Evolutionary conservation across 148 eudicot species (phyloP).

Genomic region (Camellia lanceoleosa): DNA sequence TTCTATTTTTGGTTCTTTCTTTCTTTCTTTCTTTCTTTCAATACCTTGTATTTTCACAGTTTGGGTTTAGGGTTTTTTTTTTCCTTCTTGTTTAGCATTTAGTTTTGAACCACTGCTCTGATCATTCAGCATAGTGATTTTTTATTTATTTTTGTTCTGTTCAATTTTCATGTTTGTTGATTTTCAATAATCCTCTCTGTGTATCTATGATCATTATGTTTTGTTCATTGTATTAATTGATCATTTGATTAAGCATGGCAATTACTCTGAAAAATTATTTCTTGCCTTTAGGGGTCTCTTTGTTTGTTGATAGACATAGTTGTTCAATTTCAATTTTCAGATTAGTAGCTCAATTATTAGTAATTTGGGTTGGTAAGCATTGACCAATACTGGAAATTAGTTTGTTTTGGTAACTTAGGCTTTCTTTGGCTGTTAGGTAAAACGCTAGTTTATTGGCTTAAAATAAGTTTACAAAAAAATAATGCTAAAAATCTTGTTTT

Average conservation of each 20-base stretch:
- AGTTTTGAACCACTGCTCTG: conserved; percentile 8
- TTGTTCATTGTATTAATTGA: not conserved
- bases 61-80: conserved; percentile 26
- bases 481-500: no score
- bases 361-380: conserved; percentile 21
- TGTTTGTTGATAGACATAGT: not conserved
- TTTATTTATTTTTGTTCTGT: not conserved
- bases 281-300: not conserved
- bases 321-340: conserved; percentile 20
- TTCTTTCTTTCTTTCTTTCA: conserved; percentile 1
- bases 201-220: not conserved
- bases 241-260: conserved; percentile 3
- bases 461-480: no score
- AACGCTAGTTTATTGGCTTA: no score
- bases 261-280: not conserved
- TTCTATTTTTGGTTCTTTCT: conserved; percentile 8
- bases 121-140: not conserved
- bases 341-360: conserved; percentile 3
- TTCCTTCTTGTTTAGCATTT: not conserved
- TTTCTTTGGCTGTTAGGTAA: not conserved
- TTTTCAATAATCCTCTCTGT: not conserved
- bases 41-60: not conserved
- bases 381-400: conserved; percentile 31
- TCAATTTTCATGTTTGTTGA: conserved; percentile 13
- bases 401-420: conserved; percentile 10